Evolutionary conservation across 176 grass and related monocot species (phyloP), one percentile per base, ranked within the genome.

Genomic region (Olyra latifolia): DNA sequence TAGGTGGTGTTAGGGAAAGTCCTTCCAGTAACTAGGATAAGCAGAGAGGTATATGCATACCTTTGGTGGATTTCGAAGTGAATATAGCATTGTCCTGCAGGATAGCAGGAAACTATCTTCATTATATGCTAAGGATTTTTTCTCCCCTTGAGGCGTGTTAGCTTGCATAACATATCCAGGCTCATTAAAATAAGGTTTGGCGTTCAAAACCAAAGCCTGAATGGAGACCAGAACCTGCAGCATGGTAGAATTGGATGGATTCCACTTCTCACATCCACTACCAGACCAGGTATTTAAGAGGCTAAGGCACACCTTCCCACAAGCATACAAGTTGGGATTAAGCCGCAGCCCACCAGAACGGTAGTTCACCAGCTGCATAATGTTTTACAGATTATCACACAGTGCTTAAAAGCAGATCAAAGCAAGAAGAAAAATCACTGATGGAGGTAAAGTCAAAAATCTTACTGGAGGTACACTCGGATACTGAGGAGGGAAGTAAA

Each of bases 281-380:
- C 92, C 92, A 23, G 47, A 50, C 96, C 96, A 98, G n/a, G 92
- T 95, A 46, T 95, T 91, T 47, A 98, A 85, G 74, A 98, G 92
- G 84, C 96, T 98, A 77, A 98, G 92, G 73, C 95, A 98, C 39
- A 95, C 95, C 69, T 89, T 95, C 40, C 90, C 95, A 74, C 84
- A 94, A 61, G 66, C 86, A 83, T 95, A 98, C 62, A 98, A 75
- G 85, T 98, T 98, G 42, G 95, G 95, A 81, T 98, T 98, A 71
- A 97, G 84, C 57, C 94, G 81, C 77, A 97, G 69, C 43, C 94
- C 94, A n/a, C 94, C 94, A 80, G 94, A 87, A 11, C 82, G 84
- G 53, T 97, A 98, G 84, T 93, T 80, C 62, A 98, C 92, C 75
- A 89, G 45, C 95, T 98, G 92, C 43, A 46, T 24, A 61, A 13